Percentiles rank a stretch among this genome's conserved stretches.
These are phyloP conservation scores for Tuctoria greenei DNA, from an alignment of 176 grass and related monocot species.

Conservation along the genomic window DNA sequence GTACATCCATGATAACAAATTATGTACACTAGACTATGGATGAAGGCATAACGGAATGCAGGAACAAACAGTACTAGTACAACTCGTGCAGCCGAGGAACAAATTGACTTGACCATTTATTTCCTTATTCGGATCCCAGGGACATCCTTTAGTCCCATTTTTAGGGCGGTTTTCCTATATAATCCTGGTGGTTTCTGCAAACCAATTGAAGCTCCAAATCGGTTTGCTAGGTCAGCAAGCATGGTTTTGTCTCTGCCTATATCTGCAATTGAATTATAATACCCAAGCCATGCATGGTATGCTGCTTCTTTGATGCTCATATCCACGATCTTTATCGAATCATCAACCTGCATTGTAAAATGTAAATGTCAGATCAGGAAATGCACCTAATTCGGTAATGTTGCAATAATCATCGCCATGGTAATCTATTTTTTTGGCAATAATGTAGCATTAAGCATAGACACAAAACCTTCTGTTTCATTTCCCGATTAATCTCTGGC, in stretches of 20 bases:
- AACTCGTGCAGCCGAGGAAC: not conserved
- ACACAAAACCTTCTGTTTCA: constrained; percentile 60
- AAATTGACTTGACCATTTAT: constrained; percentile 24
- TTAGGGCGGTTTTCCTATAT: constrained; percentile 76
- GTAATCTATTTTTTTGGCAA: not conserved
- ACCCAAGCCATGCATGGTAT: constrained; percentile 87
- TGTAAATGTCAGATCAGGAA: not conserved
- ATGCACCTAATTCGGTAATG: not conserved
- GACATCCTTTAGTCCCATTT: constrained; percentile 91
- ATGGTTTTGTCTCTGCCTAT: constrained; percentile 71
- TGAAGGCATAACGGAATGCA: not conserved
- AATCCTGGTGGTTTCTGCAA: constrained; percentile 68
- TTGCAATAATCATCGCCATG: not conserved
- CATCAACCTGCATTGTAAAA: constrained; percentile 60
- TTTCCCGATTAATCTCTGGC: constrained; percentile 57
- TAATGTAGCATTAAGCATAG: not conserved
- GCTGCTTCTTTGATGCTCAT: constrained; percentile 88
- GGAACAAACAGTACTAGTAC: not conserved
- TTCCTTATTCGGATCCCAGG: constrained; percentile 83
- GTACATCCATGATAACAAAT: not conserved
- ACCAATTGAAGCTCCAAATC: constrained; percentile 66
- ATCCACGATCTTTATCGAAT: constrained; percentile 76
- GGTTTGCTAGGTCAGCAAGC: constrained; percentile 75
- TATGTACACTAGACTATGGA: not conserved
- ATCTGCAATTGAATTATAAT: constrained; percentile 72